Evolutionary conservation across 495 filamentous ascomycete genomes (phyloP).

Genomic region (Elasticomyces elasticus): DNA sequence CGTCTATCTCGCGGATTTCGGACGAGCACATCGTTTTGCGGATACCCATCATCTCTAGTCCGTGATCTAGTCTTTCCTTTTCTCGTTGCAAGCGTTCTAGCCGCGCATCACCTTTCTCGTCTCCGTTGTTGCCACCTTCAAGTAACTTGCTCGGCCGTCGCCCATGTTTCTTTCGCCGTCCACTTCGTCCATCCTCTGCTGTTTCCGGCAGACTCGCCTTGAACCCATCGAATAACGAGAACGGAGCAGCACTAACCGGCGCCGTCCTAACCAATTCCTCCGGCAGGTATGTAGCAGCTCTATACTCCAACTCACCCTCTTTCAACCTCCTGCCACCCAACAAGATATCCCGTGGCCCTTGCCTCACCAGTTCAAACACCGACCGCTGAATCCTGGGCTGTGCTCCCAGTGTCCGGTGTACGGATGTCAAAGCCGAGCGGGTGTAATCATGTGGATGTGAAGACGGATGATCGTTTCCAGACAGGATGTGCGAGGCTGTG

Average conservation of each 20-base stretch:
- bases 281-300: slow-evolving; percentile 77
- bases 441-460: too few relatives aligned
- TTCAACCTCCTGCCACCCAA: slow-evolving; percentile 87
- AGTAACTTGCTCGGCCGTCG: slow-evolving; percentile 63
- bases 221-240: slow-evolving; percentile 94
- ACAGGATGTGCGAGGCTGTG: slow-evolving; percentile 79
- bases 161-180: slow-evolving; percentile 55
- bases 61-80: slow-evolving; percentile 62
- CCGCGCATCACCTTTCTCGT: slow-evolving; percentile 48
- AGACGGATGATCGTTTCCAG: too few relatives aligned
- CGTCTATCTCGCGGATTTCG: slow-evolving; percentile 94
- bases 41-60: slow-evolving; percentile 81
- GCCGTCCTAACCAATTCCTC: slow-evolving; percentile 84
- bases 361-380: slow-evolving; percentile 79
- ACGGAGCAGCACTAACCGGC: slow-evolving; percentile 72
- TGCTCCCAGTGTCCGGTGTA: slow-evolving; percentile 79
- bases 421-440: slow-evolving; percentile 74
- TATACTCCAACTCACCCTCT: slow-evolving; percentile 85
- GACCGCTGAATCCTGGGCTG: slow-evolving; percentile 74
- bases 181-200: slow-evolving; percentile 22
- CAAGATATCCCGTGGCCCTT: slow-evolving; percentile 83
- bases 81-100: slow-evolving; percentile 66
- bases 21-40: slow-evolving; percentile 96
- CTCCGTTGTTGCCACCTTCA: slow-evolving; percentile 41
- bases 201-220: slow-evolving; percentile 77